Base-by-base conservation (phyloP, 2,329 filamentous ascomycete genomes). In the Sarocladiaceae sp. region DNA sequence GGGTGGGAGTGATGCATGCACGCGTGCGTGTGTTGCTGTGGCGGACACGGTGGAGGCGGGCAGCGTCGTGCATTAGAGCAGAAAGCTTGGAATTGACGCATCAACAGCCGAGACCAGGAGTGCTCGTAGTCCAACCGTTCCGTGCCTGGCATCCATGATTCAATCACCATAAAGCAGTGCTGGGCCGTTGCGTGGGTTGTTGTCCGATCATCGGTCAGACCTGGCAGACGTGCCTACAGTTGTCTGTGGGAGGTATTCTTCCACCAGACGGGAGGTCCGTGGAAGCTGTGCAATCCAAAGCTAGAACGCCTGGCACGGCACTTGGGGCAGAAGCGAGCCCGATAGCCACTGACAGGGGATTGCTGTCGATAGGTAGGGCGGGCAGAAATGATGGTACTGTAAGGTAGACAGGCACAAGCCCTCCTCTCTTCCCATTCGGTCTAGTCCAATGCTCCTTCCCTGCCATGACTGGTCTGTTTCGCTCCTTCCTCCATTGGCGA, bases 1-100 rank as follows among this genome's bases (percentile, higher is more conserved):
- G n/a, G 18, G n/a, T 6, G 3, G 37, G n/a, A 15, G 20, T 17
- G 20, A 20, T 6, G 37, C 7, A 10, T 23, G n/a, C 17, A 22
- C 23, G n/a, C 4, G 37, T 40, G 7, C 37, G 7, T 40, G n/a
- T n/a, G 37, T 23, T 40, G 37, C 37, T 15, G 37, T 40, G 37
- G 37, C 37, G 37, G 37, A 40, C 15, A 36, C 33, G 15, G 33
- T 36, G 33, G 33, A 36, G 37, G 37, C 37, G 37, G 4, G 37
- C 37, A 40, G 37, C 37, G 23, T 10, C 35, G 18, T 10, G 35
- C n/a, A 37, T 10, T 10, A 17, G 18, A 17, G 10, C 37, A 23
- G 11, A 23, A 44, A 44, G 22, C 40, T 44, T 44, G 40, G 40
- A 44, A 44, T 44, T 44, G 40, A 26, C 40, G 40, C 40, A 26